Evolutionary conservation across 2,329 filamentous ascomycete genomes (phyloP).

Genomic region (Claviceps arundinis): DNA sequence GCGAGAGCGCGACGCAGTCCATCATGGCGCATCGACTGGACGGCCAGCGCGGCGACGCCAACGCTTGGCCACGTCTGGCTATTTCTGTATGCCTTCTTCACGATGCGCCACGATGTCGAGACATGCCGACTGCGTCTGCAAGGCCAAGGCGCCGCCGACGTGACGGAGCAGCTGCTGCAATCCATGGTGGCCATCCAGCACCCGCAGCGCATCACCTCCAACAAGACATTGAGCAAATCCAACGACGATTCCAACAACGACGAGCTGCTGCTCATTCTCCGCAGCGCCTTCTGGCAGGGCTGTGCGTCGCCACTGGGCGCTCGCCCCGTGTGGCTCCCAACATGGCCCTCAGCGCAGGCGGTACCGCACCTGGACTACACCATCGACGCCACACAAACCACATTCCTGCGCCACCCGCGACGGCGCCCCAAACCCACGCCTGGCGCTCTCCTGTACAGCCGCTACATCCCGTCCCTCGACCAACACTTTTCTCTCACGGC

Average conservation of each 20-base stretch:
- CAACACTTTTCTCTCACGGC: conserved; percentile 62
- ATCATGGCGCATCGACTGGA: not conserved
- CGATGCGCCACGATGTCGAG: not conserved
- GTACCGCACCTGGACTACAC: conserved; percentile 24
- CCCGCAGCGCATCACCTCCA: conserved; percentile 18
- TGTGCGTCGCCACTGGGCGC: conserved; percentile 51
- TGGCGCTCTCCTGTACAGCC: conserved; percentile 57
- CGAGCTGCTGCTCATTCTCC: conserved; percentile 27
- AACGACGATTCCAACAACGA: conserved; percentile 14
- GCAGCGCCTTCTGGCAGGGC: conserved; percentile 51
- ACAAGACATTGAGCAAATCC: conserved; percentile 1
- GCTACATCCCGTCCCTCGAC: conserved; percentile 58
- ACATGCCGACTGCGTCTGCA: not conserved
- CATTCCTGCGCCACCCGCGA: conserved; percentile 45
- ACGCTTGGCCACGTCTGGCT: conserved; percentile 1
- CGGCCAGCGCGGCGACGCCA: not conserved
- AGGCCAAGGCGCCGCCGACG: not conserved
- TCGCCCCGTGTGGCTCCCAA: conserved; percentile 43
- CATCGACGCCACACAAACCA: conserved; percentile 16
- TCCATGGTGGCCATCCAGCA: conserved; percentile 26
- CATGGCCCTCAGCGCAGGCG: conserved; percentile 21
- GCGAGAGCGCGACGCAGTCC: conserved; percentile 3
- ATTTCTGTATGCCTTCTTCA: conserved; percentile 2
- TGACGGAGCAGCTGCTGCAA: conserved; percentile 12
- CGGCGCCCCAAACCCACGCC: conserved; percentile 54